phyloP scores from a whole-genome alignment of 805 yeast species.

The Ogataea angusta region DNA sequence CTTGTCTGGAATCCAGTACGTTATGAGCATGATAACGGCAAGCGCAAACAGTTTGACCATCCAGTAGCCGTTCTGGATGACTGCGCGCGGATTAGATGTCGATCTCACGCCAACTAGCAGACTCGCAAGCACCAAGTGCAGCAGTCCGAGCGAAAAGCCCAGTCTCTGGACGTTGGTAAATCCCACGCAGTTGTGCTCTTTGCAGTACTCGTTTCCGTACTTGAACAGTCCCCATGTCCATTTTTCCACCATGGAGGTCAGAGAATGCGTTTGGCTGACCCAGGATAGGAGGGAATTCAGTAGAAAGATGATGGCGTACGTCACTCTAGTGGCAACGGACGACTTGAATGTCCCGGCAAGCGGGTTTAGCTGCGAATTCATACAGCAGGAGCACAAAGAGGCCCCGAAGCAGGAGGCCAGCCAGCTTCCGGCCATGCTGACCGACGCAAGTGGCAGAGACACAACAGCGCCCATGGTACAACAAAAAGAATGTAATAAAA shows the following conservation, averaged over 20 bases:
- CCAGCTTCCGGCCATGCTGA: constrained; percentile 55
- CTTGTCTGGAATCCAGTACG: constrained; percentile 80
- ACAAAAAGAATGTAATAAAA: constrained; percentile 6
- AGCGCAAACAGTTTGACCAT: constrained; percentile 64
- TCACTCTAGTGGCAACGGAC: constrained; percentile 77
- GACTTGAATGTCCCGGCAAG: constrained; percentile 52
- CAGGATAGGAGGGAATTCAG: constrained; percentile 83
- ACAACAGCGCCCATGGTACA: constrained; percentile 59
- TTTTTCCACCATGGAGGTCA: constrained; percentile 67
- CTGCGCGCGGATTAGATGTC: constrained; percentile 72
- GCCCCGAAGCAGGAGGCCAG: constrained; percentile 80
- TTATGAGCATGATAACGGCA: constrained; percentile 50
- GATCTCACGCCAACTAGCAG: constrained; percentile 72
- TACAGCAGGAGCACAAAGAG: constrained; percentile 67
- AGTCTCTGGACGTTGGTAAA: constrained; percentile 93
- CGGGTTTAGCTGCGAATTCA: constrained; percentile 32
- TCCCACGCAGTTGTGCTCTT: constrained; percentile 81
- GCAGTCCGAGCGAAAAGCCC: constrained; percentile 78
- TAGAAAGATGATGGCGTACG: constrained; percentile 77
- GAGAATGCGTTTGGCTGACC: constrained; percentile 84
- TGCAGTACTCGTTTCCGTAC: constrained; percentile 54
- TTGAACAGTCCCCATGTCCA: constrained; percentile 68
- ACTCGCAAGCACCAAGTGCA: constrained; percentile 70
- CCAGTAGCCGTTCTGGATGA: constrained; percentile 93
- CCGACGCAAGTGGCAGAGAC: constrained; percentile 65